phyloP scores from a whole-genome alignment of 1,284 basidiomycete species.

The Boletus smithii region DNA sequence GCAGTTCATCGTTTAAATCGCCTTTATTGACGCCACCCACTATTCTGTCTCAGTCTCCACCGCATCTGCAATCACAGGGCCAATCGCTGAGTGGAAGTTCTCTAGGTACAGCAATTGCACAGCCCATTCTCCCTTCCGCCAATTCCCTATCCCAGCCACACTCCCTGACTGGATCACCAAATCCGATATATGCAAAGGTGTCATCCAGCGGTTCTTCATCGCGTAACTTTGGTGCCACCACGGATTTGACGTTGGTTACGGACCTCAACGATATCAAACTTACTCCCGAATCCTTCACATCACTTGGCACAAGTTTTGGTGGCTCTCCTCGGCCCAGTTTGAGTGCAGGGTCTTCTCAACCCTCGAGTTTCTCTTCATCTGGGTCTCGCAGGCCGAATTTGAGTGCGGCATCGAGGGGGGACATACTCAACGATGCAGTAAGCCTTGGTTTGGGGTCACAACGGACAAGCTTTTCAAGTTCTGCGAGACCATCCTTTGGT shows the following conservation, averaged over 20 bases:
- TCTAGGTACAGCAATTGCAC: constrained; percentile 17
- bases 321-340: constrained; percentile 25
- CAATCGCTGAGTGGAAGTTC: constrained; percentile 20
- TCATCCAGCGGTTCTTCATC: constrained; percentile 22
- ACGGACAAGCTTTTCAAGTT: constrained; percentile 22
- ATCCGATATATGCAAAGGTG: constrained; percentile 16
- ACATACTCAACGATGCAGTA: constrained; percentile 20
- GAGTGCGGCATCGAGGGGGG: constrained; percentile 16
- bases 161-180: constrained; percentile 31
- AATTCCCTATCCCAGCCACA: constrained; percentile 27
- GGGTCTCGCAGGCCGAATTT: constrained; percentile 26
- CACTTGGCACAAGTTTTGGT: constrained; percentile 27
- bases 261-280: constrained; percentile 28
- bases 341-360: constrained; percentile 28
- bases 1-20: constrained; percentile 27
- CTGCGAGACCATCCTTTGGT: constrained; percentile 23
- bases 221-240: constrained; percentile 16
- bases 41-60: constrained; percentile 21
- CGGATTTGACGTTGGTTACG: constrained; percentile 24
- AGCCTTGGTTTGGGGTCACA: constrained; percentile 21
- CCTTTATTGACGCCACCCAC: constrained; percentile 20
- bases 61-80: constrained; percentile 19
- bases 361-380: constrained; percentile 26
- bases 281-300: constrained; percentile 28
- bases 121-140: constrained; percentile 22